phyloP scores from a whole-genome alignment of 768 basidiomycete genomes.

The Scleroderma bovista region DNA sequence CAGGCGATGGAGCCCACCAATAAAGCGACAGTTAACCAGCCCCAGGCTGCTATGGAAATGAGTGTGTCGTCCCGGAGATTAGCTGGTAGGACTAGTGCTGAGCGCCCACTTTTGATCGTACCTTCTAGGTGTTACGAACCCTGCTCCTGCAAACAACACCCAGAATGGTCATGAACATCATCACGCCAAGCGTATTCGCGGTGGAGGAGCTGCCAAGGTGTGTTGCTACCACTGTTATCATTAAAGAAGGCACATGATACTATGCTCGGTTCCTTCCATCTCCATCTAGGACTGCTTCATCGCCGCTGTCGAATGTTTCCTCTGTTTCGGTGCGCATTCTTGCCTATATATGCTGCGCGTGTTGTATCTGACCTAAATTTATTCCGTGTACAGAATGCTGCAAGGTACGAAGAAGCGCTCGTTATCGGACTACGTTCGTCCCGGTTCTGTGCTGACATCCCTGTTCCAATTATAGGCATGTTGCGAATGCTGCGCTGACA shows the following conservation, averaged over 20 bases:
- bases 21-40: constrained; percentile 44
- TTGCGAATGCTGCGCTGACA: constrained; percentile 67
- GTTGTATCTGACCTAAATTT: no score
- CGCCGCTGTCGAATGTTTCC: constrained; percentile 55
- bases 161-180: constrained; percentile 38
- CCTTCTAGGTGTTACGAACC: constrained; percentile 42
- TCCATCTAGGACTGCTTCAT: constrained; percentile 58
- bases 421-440: not conserved
- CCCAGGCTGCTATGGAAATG: constrained; percentile 57
- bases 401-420: constrained; percentile 40
- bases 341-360: not conserved
- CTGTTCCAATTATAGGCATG: constrained; percentile 40
- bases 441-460: not conserved
- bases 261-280: constrained; percentile 1
- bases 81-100: not conserved
- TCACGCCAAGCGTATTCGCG: constrained; percentile 55
- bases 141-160: constrained; percentile 31
- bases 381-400: constrained; percentile 48
- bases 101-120: not conserved
- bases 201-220: constrained; percentile 68
- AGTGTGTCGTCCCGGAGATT: constrained; percentile 35
- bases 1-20: constrained; percentile 27
- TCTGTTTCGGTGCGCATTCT: constrained; percentile 59
- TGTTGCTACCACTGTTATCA: not conserved
- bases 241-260: no score